Evolutionary conservation across 331 rosid genomes (phyloP).

Genomic region (Quercus lobata): DNA sequence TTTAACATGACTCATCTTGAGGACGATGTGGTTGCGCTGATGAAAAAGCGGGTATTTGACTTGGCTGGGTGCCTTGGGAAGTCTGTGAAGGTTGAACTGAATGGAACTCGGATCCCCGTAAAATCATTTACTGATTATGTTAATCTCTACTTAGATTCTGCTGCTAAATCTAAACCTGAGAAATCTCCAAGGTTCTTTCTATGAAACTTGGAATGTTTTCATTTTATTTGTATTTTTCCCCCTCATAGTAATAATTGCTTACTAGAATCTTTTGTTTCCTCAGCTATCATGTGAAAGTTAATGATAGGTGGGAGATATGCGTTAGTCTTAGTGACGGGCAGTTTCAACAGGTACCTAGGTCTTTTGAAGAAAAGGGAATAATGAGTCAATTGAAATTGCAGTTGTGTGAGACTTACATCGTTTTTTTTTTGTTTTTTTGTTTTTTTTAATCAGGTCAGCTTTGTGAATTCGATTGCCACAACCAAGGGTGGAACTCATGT

Average conservation of each 20-base stretch:
- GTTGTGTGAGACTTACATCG: neutral
- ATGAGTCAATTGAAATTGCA: neutral
- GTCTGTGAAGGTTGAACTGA: slow-evolving; percentile 77
- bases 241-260: neutral
- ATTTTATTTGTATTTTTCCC: neutral
- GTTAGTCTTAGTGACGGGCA: slow-evolving; percentile 85
- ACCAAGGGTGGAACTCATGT: slow-evolving; percentile 96
- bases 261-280: neutral
- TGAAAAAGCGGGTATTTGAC: slow-evolving; percentile 84
- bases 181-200: slow-evolving; percentile 52
- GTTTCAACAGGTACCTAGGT: slow-evolving; percentile 66
- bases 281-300: slow-evolving; percentile 58
- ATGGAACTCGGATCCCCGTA: slow-evolving; percentile 52
- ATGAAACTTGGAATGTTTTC: neutral
- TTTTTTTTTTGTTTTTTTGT: neutral
- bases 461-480: slow-evolving; percentile 75
- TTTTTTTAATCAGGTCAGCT: slow-evolving; percentile 74
- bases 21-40: slow-evolving; percentile 84
- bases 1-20: slow-evolving; percentile 74
- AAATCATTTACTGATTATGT: slow-evolving; percentile 71
- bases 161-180: slow-evolving; percentile 31
- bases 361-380: neutral
- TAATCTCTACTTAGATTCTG: slow-evolving; percentile 64
- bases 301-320: slow-evolving; percentile 84
- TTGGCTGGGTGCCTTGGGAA: slow-evolving; percentile 95